Base-by-base conservation (phyloP, 108 stramenopile genomes). In the Craspedostauros australis region DNA sequence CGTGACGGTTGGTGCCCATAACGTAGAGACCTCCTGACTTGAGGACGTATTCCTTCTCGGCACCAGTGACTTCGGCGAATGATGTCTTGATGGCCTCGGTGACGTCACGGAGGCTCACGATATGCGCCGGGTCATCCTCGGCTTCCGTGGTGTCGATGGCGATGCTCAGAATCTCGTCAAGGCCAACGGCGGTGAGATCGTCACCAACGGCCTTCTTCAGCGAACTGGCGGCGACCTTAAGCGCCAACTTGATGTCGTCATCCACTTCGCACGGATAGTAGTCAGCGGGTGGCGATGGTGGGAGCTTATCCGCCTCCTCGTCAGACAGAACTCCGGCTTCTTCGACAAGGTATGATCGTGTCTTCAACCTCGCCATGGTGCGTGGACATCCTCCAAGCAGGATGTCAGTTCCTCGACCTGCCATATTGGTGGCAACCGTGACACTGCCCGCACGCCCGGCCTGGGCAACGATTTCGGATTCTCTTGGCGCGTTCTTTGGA, bases 401-500 rank as follows among this genome's bases (percentile, higher is more conserved):
- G 66, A 97, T 97, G 56, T 97, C 96, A 3, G 96, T 97, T 42
- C 96, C 96, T 34, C 92, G 84, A 27, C 96, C 95, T 7, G 95
- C 95, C 95, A 97, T 77, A 70, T 97, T 97, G n/a, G 96, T 97
- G 8, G 94, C 92, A 7, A 97, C 95, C 5, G 96, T 97, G 22
- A 97, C 96, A 9, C 76, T 80, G 22, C 93, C 94, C 23, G 88
- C 62, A 37, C 96, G 77, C 26, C 96, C 96, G 20, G 96, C 96
- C 66, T 97, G 96, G 4, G 91, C 88, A 22, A 97, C 76, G 53
- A 97, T 91, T 69, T 95, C 94, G 36, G 86, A 77, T 69, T 97
- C 96, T 12, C 91, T 72, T 26, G 84, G 72, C 15, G 94, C 93
- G 66, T 92, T 85, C 47, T 96, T 83, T 22, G 94, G 94, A 1